Evolutionary conservation across 2,329 filamentous ascomycete genomes (phyloP).

Genomic region (Penicillium sp.): DNA sequence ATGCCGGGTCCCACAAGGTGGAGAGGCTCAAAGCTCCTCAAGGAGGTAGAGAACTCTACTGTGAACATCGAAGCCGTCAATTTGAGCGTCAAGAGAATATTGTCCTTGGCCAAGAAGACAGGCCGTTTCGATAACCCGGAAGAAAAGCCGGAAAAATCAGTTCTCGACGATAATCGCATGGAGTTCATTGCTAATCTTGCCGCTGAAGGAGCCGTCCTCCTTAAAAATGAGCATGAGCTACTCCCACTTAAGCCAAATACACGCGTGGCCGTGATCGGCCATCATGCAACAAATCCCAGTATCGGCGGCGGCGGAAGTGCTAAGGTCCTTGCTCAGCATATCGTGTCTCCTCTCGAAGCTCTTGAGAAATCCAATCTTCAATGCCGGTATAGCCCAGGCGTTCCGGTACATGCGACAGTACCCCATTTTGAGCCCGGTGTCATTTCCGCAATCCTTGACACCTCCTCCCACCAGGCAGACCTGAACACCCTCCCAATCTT

Average conservation of each 20-base stretch:
- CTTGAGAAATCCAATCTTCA: not conserved
- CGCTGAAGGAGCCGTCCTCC: not conserved
- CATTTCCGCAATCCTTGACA: not conserved
- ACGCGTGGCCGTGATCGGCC: not conserved
- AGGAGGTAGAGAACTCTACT: not conserved
- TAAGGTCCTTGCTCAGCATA: not conserved
- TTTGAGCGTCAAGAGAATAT: not conserved
- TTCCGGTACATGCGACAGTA: not conserved
- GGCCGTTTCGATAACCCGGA: not conserved
- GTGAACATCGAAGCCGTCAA: not conserved
- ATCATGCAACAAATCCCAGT: not conserved
- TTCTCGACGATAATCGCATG: not conserved
- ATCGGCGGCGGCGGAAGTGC: not conserved
- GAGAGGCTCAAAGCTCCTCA: conserved; percentile 36
- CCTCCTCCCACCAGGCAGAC: not conserved
- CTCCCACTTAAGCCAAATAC: not conserved
- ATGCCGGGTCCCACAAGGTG: conserved; percentile 26
- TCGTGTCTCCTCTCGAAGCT: not conserved
- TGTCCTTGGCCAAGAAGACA: not conserved
- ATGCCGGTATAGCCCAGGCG: no score
- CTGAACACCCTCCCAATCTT: not conserved
- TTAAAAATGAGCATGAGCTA: not conserved
- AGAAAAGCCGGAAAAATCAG: not conserved
- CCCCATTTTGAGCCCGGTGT: no score
- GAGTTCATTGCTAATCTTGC: not conserved